A percentile compares a stretch with the other conserved stretches of the same genome.
phyloP scores from a whole-genome alignment of 2,329 filamentous ascomycete species.

The Aspergillus nomiae region DNA sequence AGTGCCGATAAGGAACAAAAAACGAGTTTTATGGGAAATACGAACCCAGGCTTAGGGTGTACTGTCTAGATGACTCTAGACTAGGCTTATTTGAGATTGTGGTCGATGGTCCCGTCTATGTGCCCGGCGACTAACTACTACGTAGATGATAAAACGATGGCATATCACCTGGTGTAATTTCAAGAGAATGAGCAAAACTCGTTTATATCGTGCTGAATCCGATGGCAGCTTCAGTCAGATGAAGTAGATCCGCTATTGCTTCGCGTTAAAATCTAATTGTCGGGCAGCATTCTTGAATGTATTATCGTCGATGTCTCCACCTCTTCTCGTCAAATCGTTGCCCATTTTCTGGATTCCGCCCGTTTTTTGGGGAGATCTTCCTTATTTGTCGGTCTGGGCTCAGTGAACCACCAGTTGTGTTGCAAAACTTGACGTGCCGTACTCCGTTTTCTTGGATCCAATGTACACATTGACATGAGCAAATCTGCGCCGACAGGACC shows the following conservation, averaged over 20 bases:
- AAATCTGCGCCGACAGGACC: slow-evolving; percentile 84
- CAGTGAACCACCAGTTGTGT: slow-evolving; percentile 82
- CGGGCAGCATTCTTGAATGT: slow-evolving; percentile 72
- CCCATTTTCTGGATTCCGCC: slow-evolving; percentile 75
- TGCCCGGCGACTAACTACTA: background rate
- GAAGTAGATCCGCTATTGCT: slow-evolving; percentile 4
- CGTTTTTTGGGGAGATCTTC: slow-evolving; percentile 75
- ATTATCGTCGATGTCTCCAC: slow-evolving; percentile 69
- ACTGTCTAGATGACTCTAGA: background rate
- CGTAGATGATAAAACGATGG: background rate
- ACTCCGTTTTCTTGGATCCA: slow-evolving; percentile 85
- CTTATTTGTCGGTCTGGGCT: slow-evolving; percentile 80
- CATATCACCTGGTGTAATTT: background rate
- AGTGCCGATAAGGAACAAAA: background rate
- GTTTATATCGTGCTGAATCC: background rate
- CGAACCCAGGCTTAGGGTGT: background rate
- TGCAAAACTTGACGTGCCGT: slow-evolving; percentile 75
- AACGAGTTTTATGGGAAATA: background rate
- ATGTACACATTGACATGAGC: slow-evolving; percentile 77
- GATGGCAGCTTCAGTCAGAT: background rate
- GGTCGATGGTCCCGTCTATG: background rate
- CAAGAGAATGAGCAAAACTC: background rate
- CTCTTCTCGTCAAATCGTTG: slow-evolving; percentile 76
- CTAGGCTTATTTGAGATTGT: background rate
- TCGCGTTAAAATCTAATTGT: slow-evolving; percentile 73